phyloP scores from a whole-genome alignment of 345 rosid genomes.

The Lepidium sativum region DNA sequence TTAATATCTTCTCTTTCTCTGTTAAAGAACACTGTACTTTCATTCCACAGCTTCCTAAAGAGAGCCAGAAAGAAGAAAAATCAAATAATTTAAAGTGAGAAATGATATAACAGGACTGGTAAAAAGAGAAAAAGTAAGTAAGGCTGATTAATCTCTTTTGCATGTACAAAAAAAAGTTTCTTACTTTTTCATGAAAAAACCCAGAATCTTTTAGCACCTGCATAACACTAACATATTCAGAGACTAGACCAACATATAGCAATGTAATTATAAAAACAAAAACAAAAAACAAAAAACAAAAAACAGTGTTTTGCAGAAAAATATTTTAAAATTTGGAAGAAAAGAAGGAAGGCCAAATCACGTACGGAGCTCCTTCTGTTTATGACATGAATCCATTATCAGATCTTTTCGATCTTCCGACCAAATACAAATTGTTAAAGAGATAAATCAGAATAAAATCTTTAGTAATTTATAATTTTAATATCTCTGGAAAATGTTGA shows the following conservation, averaged over 20 bases:
- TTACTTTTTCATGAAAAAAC: slow-evolving; percentile 29
- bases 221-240: slow-evolving; percentile 22
- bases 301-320: not conserved
- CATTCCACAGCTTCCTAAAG: slow-evolving; percentile 15
- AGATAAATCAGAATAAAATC: not conserved
- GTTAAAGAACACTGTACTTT: slow-evolving; percentile 27
- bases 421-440: not conserved
- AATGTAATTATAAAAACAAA: slow-evolving; percentile 12
- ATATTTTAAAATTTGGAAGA: slow-evolving; percentile 21
- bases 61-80: slow-evolving; percentile 18
- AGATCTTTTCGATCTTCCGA: slow-evolving; percentile 15
- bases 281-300: slow-evolving; percentile 13
- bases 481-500: not conserved
- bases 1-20: slow-evolving; percentile 15
- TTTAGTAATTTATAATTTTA: not conserved
- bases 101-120: not conserved
- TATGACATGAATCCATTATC: slow-evolving; percentile 47
- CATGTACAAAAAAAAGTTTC: slow-evolving; percentile 37
- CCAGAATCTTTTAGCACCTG: slow-evolving; percentile 41
- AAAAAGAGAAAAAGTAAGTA: slow-evolving; percentile 27
- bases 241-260: slow-evolving; percentile 30
- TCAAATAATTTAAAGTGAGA: not conserved
- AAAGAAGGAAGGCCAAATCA: slow-evolving; percentile 26
- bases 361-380: slow-evolving; percentile 32
- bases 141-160: slow-evolving; percentile 35